Evolutionary conservation across 192 early-diverging fungal species (phyloP), one percentile per base, ranked within the genome.

Genomic region (Backusella morwellensis): DNA sequence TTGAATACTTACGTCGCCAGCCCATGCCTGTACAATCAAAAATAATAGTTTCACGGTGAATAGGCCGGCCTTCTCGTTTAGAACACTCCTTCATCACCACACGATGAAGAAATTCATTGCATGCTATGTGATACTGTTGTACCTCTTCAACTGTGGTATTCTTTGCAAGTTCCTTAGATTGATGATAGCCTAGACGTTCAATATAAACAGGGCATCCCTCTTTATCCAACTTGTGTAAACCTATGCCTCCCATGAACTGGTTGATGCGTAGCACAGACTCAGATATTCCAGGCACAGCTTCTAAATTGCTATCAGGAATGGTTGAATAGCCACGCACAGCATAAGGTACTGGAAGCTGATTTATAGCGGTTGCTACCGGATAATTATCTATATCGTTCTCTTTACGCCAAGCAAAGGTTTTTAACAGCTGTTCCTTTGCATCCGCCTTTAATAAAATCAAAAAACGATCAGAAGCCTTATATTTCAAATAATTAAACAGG

Each of bases 21-120:
- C 86, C 84, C 88, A 98, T 93, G 40, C 93, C 93, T 38, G 95
- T 92, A 78, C 97, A 89, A 80, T 99, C 97, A 75, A 99, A 90
- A 72, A 99, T 94, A 29, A 95, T 94, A 12, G 92, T 92, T 78
- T 93, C 91, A 79, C 94, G 91, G 73, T 95, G 93, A 70, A 99
- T 90, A 6, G 84, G 84, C 29, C 77, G 77, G 41, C 88, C 88
- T 8, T 89, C 88, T 56, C 90, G 88, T 68, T 87, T 83, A 44
- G 92, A 90, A 75, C 96, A 97, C 70, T 95, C 95, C 23, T 89
- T 89, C 76, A 98, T 94, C 78, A 87, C 83, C 14, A 84, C 90
- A 73, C 83, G 92, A 80, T 86, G 86, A 38, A 92, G 80, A 73
- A 92, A 92, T 76, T 94, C 92, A 38, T 89, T 88, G 82, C 92